Percentiles rank a stretch among this genome's conserved stretches.
phyloP scores from a whole-genome alignment of 768 basidiomycete genomes.

The Naganishia onofrii region DNA sequence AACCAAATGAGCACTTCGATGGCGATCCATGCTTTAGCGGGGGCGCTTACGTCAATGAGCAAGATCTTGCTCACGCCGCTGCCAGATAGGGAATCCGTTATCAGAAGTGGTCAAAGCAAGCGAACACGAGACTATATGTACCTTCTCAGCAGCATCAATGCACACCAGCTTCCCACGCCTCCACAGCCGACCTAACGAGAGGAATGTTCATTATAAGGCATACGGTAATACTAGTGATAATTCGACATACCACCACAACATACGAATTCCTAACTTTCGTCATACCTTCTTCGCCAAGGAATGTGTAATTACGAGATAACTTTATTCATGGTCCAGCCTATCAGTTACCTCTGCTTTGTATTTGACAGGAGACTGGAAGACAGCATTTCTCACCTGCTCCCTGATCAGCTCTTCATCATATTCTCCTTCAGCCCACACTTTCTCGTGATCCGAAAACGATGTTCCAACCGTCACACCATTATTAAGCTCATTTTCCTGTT shows the following conservation, averaged over 20 bases:
- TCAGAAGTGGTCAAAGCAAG: neutral
- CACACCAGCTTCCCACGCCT: constrained; percentile 94
- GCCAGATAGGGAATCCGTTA: neutral
- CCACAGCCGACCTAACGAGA: constrained; percentile 65
- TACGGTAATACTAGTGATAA: neutral
- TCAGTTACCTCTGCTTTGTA: neutral
- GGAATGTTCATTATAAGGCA: neutral
- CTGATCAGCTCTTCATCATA: constrained; percentile 71
- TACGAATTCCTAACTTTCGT: constrained; percentile 66
- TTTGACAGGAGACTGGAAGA: neutral
- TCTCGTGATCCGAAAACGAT: constrained; percentile 11
- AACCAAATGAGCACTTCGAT: neutral
- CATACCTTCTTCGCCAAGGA: constrained; percentile 90
- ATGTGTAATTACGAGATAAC: constrained; percentile 87
- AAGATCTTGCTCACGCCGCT: constrained; percentile 50
- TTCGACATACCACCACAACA: constrained; percentile 68
- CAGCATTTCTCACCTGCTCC: constrained; percentile 57
- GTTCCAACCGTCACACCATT: constrained; percentile 10
- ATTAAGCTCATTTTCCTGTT: neutral
- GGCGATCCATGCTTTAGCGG: neutral
- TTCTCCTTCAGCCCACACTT: constrained; percentile 45
- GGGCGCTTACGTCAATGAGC: constrained; percentile 48
- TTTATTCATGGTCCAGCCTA: constrained; percentile 51
- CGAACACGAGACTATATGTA: constrained; percentile 43
- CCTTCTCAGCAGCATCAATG: constrained; percentile 89